Evolutionary conservation across 2,329 filamentous ascomycete genomes (phyloP), one percentile per base, ranked within the genome.

Genomic region (Madurella fahalii): DNA sequence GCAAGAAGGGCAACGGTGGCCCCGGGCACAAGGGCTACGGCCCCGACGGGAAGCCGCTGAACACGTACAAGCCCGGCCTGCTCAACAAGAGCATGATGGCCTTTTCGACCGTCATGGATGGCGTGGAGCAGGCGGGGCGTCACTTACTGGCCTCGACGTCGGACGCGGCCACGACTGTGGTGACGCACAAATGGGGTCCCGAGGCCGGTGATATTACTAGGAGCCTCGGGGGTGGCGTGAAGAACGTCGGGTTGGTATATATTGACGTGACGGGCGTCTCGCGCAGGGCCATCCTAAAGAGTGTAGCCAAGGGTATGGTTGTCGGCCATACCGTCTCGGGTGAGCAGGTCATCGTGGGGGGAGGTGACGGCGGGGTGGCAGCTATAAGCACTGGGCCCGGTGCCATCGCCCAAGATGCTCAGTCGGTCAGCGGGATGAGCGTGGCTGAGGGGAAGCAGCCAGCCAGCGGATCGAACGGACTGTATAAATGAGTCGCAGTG

Each of bases 51-150:
- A 84, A 84, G 49, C 77, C 79, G 4, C 67, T 82, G 7, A 75
- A 79, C 1, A 71, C 69, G 16, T 95, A 94, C 74, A 96, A 96
- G 72, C 93, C 94, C 0, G 93, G 94, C 5, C 74, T 99, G 31
- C 74, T 99, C 61, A 99, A 99, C 75, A 96, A 96, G 78, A 91
- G 86, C 59, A 77, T 99, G 75, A 97, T 99, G 76, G 94, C 94
- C 0, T 97, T 97, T 70, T 90, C 88, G 40, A 99, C 94, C 0
- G 83, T 99, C 43, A 89, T 91, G 20, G 94, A 99, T 65, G 94
- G 94, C 39, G 88, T 97, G 55, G 92, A 96, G 62, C 87, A 95
- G 63, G 88, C 90, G 1, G 89, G 90, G 1, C 86, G 87, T 50
- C 89, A 84, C 58, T 75, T 99, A 31, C 78, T 99, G 31, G 82